phyloP scores from a whole-genome alignment of 495 filamentous ascomycete genomes.

The Penicillium coprophilum region DNA sequence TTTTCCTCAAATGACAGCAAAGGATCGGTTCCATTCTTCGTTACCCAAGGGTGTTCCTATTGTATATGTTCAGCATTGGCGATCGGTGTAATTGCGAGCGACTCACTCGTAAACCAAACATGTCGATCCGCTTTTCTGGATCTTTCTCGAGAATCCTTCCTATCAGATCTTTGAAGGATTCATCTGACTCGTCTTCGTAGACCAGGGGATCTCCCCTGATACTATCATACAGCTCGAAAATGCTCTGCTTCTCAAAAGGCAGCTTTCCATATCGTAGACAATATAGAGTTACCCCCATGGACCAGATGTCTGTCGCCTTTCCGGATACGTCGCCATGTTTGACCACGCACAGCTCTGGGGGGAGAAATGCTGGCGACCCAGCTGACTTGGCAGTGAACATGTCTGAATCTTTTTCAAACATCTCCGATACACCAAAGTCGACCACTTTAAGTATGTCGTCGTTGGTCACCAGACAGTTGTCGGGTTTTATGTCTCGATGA shows the following conservation, averaged over 20 bases:
- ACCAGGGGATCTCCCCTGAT: constrained; percentile 66
- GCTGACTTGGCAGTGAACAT: constrained; percentile 96
- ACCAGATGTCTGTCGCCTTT: constrained; percentile 93
- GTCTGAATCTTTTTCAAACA: constrained; percentile 85
- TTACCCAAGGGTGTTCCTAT: constrained; percentile 94
- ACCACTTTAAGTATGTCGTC: constrained; percentile 95
- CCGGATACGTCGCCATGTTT: constrained; percentile 88
- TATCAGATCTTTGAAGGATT: constrained; percentile 68
- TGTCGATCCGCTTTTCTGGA: constrained; percentile 73
- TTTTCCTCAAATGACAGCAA: constrained; percentile 84
- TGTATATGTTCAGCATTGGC: constrained; percentile 9
- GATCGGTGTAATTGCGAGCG: neutral
- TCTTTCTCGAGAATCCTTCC: constrained; percentile 70
- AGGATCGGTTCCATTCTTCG: constrained; percentile 74
- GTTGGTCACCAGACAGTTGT: constrained; percentile 86
- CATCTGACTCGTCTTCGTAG: constrained; percentile 47
- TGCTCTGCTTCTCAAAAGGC: constrained; percentile 74
- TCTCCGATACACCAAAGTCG: constrained; percentile 97
- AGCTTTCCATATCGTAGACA: constrained; percentile 86
- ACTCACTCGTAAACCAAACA: constrained; percentile 77
- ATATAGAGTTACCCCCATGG: constrained; percentile 95
- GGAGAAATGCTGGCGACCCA: constrained; percentile 92
- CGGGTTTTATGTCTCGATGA: constrained; percentile 97
- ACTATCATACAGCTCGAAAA: constrained; percentile 85
- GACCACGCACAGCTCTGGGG: constrained; percentile 86